phyloP scores from a whole-genome alignment of 2,329 filamentous ascomycete species.

The Fusarium heterosporum region DNA sequence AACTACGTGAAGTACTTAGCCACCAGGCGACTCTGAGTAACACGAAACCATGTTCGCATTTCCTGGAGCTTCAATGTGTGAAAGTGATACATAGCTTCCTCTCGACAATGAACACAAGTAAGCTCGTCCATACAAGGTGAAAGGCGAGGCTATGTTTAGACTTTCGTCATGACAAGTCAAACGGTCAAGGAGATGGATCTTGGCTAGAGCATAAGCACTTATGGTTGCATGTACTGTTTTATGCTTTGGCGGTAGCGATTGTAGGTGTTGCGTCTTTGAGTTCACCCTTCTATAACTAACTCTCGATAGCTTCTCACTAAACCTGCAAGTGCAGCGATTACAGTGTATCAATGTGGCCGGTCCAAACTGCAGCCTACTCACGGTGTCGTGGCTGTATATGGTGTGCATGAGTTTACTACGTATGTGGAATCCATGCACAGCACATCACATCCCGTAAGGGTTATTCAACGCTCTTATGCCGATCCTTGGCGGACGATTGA shows the following conservation, averaged over 20 bases:
- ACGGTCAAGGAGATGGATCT: not conserved
- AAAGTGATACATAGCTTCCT: not conserved
- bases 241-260: not conserved
- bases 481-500: slow-evolving; percentile 1
- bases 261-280: slow-evolving; percentile 9
- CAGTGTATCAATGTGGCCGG: not conserved
- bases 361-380: not conserved
- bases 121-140: not conserved
- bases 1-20: too few species aligned
- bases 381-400: too few species aligned
- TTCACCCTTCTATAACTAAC: slow-evolving; percentile 17
- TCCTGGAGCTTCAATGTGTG: too few species aligned
- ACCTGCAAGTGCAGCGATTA: not conserved
- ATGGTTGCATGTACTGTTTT: not conserved
- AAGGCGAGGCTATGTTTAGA: not conserved
- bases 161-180: not conserved
- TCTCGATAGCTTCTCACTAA: slow-evolving; percentile 15
- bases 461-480: not conserved
- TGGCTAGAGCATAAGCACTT: not conserved
- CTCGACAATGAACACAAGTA: not conserved
- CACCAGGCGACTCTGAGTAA: not conserved
- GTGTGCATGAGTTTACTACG: too few species aligned
- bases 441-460: not conserved
- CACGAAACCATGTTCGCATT: too few species aligned
- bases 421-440: not conserved